Evolutionary conservation across 306 rosid genomes (phyloP).

Genomic region (Castanea sativa): DNA sequence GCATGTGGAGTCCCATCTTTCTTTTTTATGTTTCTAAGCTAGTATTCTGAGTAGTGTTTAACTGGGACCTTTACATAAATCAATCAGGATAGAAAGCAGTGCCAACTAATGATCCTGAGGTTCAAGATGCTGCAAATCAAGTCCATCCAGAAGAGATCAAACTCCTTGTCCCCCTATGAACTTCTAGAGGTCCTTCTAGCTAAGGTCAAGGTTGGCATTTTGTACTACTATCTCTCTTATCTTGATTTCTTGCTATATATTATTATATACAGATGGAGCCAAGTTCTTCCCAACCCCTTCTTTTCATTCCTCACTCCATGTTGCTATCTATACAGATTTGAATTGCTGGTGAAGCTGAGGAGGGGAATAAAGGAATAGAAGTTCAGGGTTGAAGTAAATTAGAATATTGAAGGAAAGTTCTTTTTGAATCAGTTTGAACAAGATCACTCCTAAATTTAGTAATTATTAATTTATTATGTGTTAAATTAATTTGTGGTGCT

Average conservation of each 20-base stretch:
- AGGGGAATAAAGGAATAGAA: constrained; percentile 31
- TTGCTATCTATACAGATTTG: constrained; percentile 18
- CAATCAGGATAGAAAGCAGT: constrained; percentile 33
- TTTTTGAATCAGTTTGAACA: constrained; percentile 28
- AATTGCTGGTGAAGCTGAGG: constrained; percentile 42
- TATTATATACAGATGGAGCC: background rate
- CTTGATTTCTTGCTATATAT: constrained; percentile 5
- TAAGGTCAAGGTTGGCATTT: constrained; percentile 36
- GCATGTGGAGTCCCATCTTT: background rate
- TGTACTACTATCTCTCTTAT: background rate
- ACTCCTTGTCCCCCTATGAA: constrained; percentile 33
- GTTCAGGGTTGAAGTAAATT: constrained; percentile 32
- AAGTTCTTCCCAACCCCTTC: background rate
- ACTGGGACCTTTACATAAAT: background rate
- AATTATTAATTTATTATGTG: background rate
- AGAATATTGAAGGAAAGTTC: constrained; percentile 30
- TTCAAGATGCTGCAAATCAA: constrained; percentile 48
- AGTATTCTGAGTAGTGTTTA: constrained; percentile 9
- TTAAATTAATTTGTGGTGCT: background rate
- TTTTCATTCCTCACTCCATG: background rate
- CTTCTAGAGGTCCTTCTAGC: constrained; percentile 40
- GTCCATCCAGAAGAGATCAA: constrained; percentile 30
- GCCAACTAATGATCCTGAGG: constrained; percentile 33
- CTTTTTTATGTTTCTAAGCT: background rate
- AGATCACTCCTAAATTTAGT: constrained; percentile 11